Evolutionary conservation across 805 yeast genomes (phyloP), one percentile per base, ranked within the genome.

Genomic region (Kodamaea kaohsiungensis): DNA sequence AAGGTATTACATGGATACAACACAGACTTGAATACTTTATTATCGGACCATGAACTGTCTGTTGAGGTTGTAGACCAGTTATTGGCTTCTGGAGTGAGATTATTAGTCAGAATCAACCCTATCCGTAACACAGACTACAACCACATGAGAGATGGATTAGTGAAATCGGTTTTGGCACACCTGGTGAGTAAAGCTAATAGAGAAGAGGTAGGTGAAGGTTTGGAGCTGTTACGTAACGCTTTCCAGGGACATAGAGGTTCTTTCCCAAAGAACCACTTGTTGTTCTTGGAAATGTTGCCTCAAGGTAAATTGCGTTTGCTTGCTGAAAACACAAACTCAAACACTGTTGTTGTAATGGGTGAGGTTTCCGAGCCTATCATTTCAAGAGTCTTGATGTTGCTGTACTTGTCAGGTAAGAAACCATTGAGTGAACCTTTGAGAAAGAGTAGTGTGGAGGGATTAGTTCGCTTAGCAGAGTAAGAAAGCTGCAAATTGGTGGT

Each of bases 71-170:
- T 90, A 27, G 77, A 80, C 16, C 76, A 80, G 52, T 71, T 92
- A 47, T 65, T 91, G 42, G 83, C 81, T 43, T 69, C 82, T 9
- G 82, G 85, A 12, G 81, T 87, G 37, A 80, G 84, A 54, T 79
- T 91, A 60, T 75, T 85, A 46, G 86, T 91, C 22, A 78, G 96
- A 58, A 86, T 93, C 55, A 85, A 88, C 9, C 98, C 99, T 0
- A 85, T 87, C 15, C 82, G 97, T 65, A 91, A 89, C 68, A 93
- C 98, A 0, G 98, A 93, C 70, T 91, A 88, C 70, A 84, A 85
- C 58, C 98, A 95, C 66, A 71, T 93, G 63, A 82, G 88, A 59
- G 98, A 95, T 65, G 98, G 98, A 0, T 81, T 95, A 56, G 81
- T 91, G 48, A 87, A 92, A 66, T 84, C 96, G 16, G 81, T 90